Base-by-base conservation (phyloP, 345 rosid genomes). In the Lagerstroemia speciosa region DNA sequence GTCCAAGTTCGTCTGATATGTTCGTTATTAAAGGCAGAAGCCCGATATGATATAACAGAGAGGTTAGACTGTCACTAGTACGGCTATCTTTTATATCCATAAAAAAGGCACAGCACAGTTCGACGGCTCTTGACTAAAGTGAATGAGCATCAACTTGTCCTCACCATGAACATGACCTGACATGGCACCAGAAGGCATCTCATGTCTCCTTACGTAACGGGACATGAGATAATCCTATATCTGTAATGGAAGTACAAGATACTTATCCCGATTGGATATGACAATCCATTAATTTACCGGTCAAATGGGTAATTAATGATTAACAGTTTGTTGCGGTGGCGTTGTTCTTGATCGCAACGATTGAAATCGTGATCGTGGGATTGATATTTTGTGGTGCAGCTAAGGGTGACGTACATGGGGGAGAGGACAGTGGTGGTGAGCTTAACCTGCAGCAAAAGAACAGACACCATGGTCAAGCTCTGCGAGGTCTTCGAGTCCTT, bases 391-490 rank as follows among this genome's bases (percentile, higher is more conserved):
- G 65, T 52, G 12, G 11, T 62, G 70, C 83, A 94, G 99, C 76
- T 91, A 19, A 82, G 90, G 75, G 87, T 91, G 31, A 83, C 85
- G 2, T 72, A 73, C 58, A 86, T 91, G 97, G 87, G 86, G 57
- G 96, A 94, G 73, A 86, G 69, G 80, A 88, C 78, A 2, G 32
- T 89, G 76, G 76, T 88, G 67, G 96, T 94, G 73, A 91, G 90
- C 80, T 74, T 89, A 79, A 88, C 93, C 45, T 94, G 97, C 61
- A 83, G 86, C 64, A 88, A 87, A 72, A 86, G 84, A 65, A 75
- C 86, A 68, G 96, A 91, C 40, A 94, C 99, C 30, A 89, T 94
- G 93, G 93, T 89, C 29, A 91, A 83, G 71, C 80, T 94, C 2
- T 91, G 97, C 41, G 86, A 94, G 66, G 87, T 86, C 36, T 91